Base-by-base conservation (phyloP, 2,329 filamentous ascomycete genomes). In the Bipolaris zeicola region DNA sequence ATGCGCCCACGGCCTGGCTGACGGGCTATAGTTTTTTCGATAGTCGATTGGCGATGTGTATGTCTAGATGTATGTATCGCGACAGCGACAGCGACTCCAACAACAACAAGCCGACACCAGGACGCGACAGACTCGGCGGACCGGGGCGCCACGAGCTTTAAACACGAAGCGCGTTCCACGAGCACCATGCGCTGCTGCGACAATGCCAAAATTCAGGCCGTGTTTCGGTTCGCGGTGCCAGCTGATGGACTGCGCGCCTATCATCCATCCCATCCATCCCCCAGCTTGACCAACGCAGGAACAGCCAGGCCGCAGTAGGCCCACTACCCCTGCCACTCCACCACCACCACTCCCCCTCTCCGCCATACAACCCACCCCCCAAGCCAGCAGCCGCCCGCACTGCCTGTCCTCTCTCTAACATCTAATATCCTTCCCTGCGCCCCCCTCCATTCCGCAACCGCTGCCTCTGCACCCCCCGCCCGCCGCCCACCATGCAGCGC, bases 401-500 rank as follows among this genome's bases (percentile, higher is more conserved):
- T 20, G 26, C 26, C 31, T 26, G 13, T 14, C 31, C 44, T 14
- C 18, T 36, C 34, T n/a, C 26, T 28, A 10, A 10, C 26, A 28
- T 36, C 34, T n/a, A 6, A 6, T n/a, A 36, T 36, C 34, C 34
- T n/a, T 14, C 34, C 41, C 24, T 11, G 5, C 26, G 43, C 2
- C 34, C 13, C 13, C 18, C 10, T 14, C 46, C 2, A 37, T 26
- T 38, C 24, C 43, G 18, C 34, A n/a, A 6, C 11, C 33, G 11
- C 33, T 14, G 45, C 36, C 38, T 20, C 26, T 26, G 26, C 38
- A 16, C 38, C 24, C 39, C 22, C 22, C 34, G 22, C 28, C 24
- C 37, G 42, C 34, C 33, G 44, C 55, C 42, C 63, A 50, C 51
- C 3, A 71, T 76, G 65, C 64, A 68, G 58, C 72, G 73, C 58